Base-by-base conservation (phyloP, 768 basidiomycete species). In the Mycena metata region DNA sequence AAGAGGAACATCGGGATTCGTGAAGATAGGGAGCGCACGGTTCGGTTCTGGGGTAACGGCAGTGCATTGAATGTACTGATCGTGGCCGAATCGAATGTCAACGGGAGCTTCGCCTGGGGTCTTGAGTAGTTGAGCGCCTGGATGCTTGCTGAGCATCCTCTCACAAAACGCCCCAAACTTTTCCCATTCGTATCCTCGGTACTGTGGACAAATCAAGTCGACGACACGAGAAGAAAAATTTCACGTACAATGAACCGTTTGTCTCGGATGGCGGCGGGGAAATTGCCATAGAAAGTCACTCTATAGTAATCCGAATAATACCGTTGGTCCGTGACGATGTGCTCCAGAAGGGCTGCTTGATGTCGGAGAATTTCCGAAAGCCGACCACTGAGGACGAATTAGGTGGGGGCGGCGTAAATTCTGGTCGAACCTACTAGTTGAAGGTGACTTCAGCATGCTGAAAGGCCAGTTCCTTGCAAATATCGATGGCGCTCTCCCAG, bases 181-280 rank as follows among this genome's bases (percentile, higher is more conserved):
- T 81, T 99, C 96, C 95, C 94, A 96, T 75, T 96, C 95, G 75
- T 90, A 93, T 2, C 96, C 97, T 50, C 97, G 94, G 78, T 96
- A 96, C 94, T 96, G 61, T 33, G 51, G 50, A 51, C 55, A 45
- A 55, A 45, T 16, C 33, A 47, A 26, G 60, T 68, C 60, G 24
- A 33, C n/a, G 30, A 24, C 61, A 70, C 16, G 35, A 46, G 41
- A 35, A 51, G 33, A 15, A 21, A 51, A 46, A 16, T 30, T 17
- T 5, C 55, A 84, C 87, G 67, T 79, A 96, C 95, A 67, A 97
- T 91, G 81, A 96, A 98, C 65, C 96, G 93, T 78, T 96, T 97
- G 73, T 92, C 90, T 62, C 91, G 88, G 45, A 97, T 88, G 19
- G 94, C 94, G 21, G 82, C 86, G 0, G 95, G 95, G 82, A 96